Evolutionary conservation across 129 eudicot genomes (phyloP).

Genomic region (Flaveria robusta): DNA sequence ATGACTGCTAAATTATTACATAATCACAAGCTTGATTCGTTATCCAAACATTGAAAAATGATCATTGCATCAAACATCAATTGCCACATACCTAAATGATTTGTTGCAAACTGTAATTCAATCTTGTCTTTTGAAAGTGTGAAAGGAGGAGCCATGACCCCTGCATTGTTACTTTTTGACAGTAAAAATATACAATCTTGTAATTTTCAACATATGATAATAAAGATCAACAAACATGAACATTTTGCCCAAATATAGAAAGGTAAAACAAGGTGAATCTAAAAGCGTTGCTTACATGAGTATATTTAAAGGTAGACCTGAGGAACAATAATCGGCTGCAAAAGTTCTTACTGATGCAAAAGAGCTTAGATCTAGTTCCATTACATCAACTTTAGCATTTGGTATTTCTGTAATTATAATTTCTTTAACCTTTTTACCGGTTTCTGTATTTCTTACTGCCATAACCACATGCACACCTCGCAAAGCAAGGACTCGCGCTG

Average conservation of each 20-base stretch:
- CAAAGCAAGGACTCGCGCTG: slow-evolving; percentile 62
- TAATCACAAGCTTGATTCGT: too few relatives aligned
- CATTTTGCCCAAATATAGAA: neutral
- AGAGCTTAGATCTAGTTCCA: slow-evolving; percentile 80
- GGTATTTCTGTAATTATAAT: slow-evolving; percentile 49
- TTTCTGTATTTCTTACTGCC: slow-evolving; percentile 72
- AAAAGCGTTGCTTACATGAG: slow-evolving; percentile 43
- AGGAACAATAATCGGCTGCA: slow-evolving; percentile 58
- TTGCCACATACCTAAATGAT: slow-evolving; percentile 63
- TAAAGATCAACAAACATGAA: neutral
- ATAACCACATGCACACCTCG: slow-evolving; percentile 73
- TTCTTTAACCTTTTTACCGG: slow-evolving; percentile 59
- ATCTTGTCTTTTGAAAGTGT: slow-evolving; percentile 67
- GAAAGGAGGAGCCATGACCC: slow-evolving; percentile 85
- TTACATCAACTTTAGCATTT: slow-evolving; percentile 64
- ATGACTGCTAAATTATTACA: too few relatives aligned
- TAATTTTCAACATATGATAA: neutral
- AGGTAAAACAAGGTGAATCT: neutral
- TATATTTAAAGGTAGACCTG: slow-evolving; percentile 61
- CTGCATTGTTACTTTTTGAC: slow-evolving; percentile 80
- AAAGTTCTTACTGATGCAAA: slow-evolving; percentile 61
- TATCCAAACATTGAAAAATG: too few relatives aligned
- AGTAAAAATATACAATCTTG: neutral
- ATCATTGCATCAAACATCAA: neutral
- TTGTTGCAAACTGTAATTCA: slow-evolving; percentile 87